Base-by-base conservation (phyloP, 768 basidiomycete species). In the Auricularia sp. region DNA sequence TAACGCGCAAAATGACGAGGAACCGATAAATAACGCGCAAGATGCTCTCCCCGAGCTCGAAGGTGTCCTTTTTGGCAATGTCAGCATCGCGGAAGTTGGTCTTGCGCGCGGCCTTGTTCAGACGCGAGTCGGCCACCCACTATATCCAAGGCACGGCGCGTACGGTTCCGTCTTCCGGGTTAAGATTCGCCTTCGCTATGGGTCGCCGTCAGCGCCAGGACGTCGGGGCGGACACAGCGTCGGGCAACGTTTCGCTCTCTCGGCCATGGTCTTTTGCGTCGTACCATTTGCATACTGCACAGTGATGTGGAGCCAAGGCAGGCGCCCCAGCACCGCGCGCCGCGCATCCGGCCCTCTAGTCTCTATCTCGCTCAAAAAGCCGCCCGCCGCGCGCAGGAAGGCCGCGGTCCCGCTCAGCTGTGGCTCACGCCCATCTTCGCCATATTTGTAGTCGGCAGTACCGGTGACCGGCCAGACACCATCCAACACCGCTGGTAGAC, bases 91-190 rank as follows among this genome's bases (percentile, higher is more conserved):
- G 23, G 23, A 23, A 23, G 29, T 85, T 76, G 76, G 95, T 93
- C 61, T 83, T 76, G 64, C 95, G 81, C 64, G 83, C 87, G 73
- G 87, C 76, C 80, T 97, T 98, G 81, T 98, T 96, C 93, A 23
- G 23, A 23, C 23, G 23, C 23, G 23, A 23, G 23, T 23, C 23
- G 23, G 23, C 23, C 23, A 23, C 23, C 23, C 23, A 23, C 23
- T 23, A 23, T 23, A 23, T 1, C 23, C 23, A 23, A 23, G 23
- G 23, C 23, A 23, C 23, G 23, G 96, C 72, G 98, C 94, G 76
- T 95, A 98, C 71, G 96, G 93, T 74, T 91, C 95, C 88, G 72
- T 99, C 96, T n/a, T 91, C 96, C 33, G 96, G 96, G 72, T 99
- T 99, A 65, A 86, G 73, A 64, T 80, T 96, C 33, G 84, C 85